Percentiles rank a stretch among this genome's conserved stretches.
phyloP scores from a whole-genome alignment of 106 monocot genomes.

The Dioscorea zingiberensis region DNA sequence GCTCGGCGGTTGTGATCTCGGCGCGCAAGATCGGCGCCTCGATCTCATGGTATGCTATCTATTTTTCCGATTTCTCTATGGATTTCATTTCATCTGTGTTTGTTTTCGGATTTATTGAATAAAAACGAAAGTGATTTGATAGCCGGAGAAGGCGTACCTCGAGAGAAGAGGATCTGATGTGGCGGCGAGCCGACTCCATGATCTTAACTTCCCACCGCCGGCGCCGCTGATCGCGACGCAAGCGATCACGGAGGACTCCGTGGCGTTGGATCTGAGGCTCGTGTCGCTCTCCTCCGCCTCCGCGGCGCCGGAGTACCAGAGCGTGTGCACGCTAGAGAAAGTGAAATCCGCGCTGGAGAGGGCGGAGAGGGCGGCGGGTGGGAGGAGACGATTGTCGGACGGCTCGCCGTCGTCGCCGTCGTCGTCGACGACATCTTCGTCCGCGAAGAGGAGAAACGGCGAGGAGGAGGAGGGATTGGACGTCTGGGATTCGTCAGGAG shows the following conservation, averaged over 20 bases:
- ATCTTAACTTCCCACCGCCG: constrained; percentile 43
- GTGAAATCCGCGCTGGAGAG: constrained; percentile 67
- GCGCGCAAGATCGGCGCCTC: background rate
- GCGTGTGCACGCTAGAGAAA: constrained; percentile 75
- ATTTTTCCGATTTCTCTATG: too few relatives aligned
- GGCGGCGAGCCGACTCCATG: constrained; percentile 17
- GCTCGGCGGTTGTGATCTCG: constrained; percentile 16
- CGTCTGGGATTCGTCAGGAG: constrained; percentile 10
- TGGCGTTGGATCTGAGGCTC: constrained; percentile 21
- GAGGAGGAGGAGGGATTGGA: constrained; percentile 7
- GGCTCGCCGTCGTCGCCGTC: constrained; percentile 21
- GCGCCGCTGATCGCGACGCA: background rate
- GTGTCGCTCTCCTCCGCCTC: constrained; percentile 6
- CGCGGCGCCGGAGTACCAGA: constrained; percentile 29
- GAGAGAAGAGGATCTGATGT: constrained; percentile 1
- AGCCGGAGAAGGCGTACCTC: constrained; percentile 5
- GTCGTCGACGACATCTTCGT: constrained; percentile 17
- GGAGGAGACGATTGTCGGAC: background rate
- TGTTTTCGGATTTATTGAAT: too few relatives aligned
- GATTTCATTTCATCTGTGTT: too few relatives aligned
- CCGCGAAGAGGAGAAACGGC: constrained; percentile 7
- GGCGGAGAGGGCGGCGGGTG: constrained; percentile 8
- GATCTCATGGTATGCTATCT: constrained; percentile 10
- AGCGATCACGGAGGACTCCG: constrained; percentile 9
- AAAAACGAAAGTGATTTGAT: background rate